Base-by-base conservation (phyloP, 2,329 filamentous ascomycete genomes). In the Truncatella angustata region DNA sequence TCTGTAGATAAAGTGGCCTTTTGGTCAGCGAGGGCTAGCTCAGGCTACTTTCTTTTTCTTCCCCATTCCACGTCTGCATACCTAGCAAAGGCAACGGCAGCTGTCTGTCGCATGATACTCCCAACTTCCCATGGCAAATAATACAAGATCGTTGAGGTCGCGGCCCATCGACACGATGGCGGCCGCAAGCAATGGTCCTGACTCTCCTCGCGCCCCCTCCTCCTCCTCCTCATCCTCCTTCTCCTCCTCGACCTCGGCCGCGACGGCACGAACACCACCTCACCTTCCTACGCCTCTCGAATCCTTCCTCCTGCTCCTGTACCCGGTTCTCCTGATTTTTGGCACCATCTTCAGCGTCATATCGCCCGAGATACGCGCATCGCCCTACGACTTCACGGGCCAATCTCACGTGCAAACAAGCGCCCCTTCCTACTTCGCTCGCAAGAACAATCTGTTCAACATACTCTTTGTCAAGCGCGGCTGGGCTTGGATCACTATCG, bases 391-490 rank as follows among this genome's bases (percentile, higher is more conserved):
- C 57, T 68, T 76, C 2, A 63, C 72, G 36, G 70, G 79, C 21
- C 88, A 91, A 65, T 80, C 87, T 11, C 87, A 90, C 70, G 70
- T 76, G 3, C 78, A 76, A 43, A 72, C 68, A n/a, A 66, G 69
- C 36, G 82, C 87, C 47, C 89, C 89, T 2, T 87, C 81, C 66
- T 99, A 97, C 76, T 99, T 99, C 69, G 93, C 94, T 43, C 87
- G 87, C 62, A 99, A 99, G 73, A 81, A 85, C 69, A 99, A 99
- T 73, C 62, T 97, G 49, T 88, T 97, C 80, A 99, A 99, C 67
- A 71, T 88, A 43, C 81, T 91, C 63, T 99, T 97, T 66, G 94
- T 99, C 64, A 99, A 99, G 77, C 79, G 89, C 50, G 93, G 93
- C 55, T 99, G 94, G 94, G 81, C 86, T 46, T 99, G 94, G 94